Evolutionary conservation across 2,329 filamentous ascomycete genomes (phyloP).

Genomic region (Sporothrix curviconia): DNA sequence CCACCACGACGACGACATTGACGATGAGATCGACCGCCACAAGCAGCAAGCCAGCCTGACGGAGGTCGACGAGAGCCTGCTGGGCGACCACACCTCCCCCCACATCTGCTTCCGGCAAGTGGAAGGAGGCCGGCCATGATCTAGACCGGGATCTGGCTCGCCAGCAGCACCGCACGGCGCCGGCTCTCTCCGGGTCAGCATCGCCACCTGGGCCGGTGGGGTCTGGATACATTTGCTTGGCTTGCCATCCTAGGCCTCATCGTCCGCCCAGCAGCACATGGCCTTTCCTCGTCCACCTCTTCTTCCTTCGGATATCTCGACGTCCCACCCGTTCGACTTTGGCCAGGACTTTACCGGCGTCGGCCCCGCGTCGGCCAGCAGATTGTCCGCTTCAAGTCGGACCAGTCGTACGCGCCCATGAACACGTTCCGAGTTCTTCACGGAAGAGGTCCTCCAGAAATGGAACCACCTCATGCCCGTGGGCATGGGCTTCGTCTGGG

Average conservation of each 20-base stretch:
- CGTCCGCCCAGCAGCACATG: conserved; percentile 26
- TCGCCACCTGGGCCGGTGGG: conserved; percentile 30
- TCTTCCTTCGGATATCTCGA: too few species aligned
- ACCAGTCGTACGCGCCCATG: conserved; percentile 30
- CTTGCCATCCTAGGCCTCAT: conserved; percentile 33
- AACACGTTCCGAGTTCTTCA: conserved; percentile 34
- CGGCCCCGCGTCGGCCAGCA: conserved; percentile 29
- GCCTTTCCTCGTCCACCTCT: not conserved
- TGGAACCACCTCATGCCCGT: conserved; percentile 34
- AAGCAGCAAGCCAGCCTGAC: conserved; percentile 25
- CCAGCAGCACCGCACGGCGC: conserved; percentile 18
- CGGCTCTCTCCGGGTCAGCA: conserved; percentile 28
- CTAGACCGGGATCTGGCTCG: conserved; percentile 11
- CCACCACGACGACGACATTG: conserved; percentile 27
- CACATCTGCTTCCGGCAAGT: not conserved
- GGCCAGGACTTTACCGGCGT: conserved; percentile 33
- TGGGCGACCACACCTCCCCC: conserved; percentile 24
- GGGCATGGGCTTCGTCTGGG: conserved; percentile 33
- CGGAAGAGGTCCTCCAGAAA: conserved; percentile 27
- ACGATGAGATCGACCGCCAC: conserved; percentile 32
- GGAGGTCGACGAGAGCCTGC: conserved; percentile 36
- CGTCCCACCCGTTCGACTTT: conserved; percentile 28
- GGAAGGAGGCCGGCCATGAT: conserved; percentile 17
- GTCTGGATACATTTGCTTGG: conserved; percentile 33
- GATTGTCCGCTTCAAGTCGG: conserved; percentile 29